phyloP scores from a whole-genome alignment of 2,329 filamentous ascomycete genomes.

The Cercospora brassicicola region DNA sequence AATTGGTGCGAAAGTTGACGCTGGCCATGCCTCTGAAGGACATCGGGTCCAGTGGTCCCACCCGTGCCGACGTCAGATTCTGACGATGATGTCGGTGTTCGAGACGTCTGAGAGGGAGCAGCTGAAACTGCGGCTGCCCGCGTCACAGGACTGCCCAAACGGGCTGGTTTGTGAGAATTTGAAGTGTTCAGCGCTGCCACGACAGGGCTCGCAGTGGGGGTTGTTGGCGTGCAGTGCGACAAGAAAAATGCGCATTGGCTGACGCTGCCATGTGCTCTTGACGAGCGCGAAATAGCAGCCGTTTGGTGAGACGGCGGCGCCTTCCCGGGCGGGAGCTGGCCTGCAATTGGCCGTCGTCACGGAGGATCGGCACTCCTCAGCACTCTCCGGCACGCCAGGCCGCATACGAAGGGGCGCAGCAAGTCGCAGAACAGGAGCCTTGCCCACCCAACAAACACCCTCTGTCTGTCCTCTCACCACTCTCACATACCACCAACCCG shows the following conservation, averaged over 20 bases:
- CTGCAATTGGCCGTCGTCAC: neutral
- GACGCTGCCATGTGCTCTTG: neutral
- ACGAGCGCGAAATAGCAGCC: neutral
- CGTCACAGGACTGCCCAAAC: neutral
- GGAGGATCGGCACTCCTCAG: conserved; percentile 1
- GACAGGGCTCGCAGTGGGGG: neutral
- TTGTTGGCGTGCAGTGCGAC: neutral
- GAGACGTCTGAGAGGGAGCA: neutral
- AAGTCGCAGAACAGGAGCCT: neutral
- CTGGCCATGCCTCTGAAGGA: neutral
- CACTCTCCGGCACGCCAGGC: neutral
- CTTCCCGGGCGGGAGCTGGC: neutral
- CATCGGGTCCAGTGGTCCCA: neutral
- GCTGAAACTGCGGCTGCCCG: neutral
- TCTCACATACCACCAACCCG: neutral
- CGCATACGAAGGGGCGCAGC: neutral
- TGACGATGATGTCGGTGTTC: neutral
- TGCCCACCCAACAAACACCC: neutral
- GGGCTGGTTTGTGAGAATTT: neutral
- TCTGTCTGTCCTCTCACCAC: neutral
- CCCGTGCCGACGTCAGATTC: neutral
- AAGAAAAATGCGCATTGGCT: neutral
- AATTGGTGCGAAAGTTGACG: neutral
- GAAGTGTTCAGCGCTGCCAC: neutral
- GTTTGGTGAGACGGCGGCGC: neutral